phyloP scores from a whole-genome alignment of 2,329 filamentous ascomycete species.

The Curvularia eragrostidis region DNA sequence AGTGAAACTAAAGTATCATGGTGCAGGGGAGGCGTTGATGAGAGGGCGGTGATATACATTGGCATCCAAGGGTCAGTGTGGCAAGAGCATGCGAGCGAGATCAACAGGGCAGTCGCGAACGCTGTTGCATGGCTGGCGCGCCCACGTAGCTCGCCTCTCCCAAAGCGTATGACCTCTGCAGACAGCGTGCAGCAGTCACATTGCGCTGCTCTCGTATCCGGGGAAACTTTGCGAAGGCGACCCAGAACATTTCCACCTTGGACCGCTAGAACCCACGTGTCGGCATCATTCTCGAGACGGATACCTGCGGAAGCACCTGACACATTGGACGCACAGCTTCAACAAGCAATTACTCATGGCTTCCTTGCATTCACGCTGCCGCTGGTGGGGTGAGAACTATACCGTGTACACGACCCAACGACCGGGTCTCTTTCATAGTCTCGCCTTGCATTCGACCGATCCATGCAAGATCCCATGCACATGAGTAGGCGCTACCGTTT shows the following conservation, averaged over 20 bases:
- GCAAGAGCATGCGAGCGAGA: constrained; percentile 9
- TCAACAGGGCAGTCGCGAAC: constrained; percentile 7
- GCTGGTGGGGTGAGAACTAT: too few relatives aligned
- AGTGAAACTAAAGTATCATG: constrained; percentile 9
- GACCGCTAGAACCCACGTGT: background rate
- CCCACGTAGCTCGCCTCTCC: background rate
- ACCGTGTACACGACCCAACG: background rate
- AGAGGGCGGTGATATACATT: background rate
- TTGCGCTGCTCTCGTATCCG: background rate
- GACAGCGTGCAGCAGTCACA: background rate
- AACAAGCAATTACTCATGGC: background rate
- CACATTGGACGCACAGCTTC: background rate
- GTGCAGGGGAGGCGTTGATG: background rate
- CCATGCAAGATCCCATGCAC: too few relatives aligned
- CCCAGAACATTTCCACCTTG: background rate
- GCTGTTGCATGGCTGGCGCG: constrained; percentile 4
- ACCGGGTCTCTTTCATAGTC: background rate
- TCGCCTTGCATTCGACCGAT: too few relatives aligned
- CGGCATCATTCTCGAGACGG: background rate
- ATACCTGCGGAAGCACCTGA: background rate
- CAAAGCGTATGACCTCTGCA: background rate
- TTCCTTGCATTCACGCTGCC: background rate
- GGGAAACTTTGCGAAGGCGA: background rate
- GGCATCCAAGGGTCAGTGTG: constrained; percentile 1
- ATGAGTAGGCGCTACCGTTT: background rate